Conservation (phyloP, 805 yeast species). For the Pichia gijzeniarum region DNA sequence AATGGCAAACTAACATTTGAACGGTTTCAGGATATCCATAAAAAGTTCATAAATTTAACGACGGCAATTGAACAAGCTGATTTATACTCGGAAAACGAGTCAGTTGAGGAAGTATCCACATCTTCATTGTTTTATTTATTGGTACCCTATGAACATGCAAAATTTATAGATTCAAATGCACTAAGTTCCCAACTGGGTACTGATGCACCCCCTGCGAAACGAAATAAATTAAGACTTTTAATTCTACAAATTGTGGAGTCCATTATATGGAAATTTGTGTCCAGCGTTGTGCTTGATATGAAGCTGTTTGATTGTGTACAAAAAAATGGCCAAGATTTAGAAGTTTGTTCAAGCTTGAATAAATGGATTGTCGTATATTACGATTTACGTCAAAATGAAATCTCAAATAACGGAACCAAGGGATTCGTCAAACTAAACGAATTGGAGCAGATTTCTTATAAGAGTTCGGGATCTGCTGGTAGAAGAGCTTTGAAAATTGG, state of each 20-base stretch:
- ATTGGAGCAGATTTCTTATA: slow-evolving; percentile 5
- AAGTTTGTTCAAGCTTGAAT: slow-evolving; percentile 4
- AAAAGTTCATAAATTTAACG: slow-evolving; percentile 6
- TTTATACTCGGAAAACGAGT: slow-evolving; percentile 13
- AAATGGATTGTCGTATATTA: slow-evolving; percentile 12
- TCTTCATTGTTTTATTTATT: slow-evolving; percentile 5
- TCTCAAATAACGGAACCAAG: slow-evolving; percentile 6
- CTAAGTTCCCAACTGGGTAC: slow-evolving; percentile 11
- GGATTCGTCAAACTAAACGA: slow-evolving; percentile 11
- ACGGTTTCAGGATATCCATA: slow-evolving; percentile 12
- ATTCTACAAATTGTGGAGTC: slow-evolving; percentile 12
- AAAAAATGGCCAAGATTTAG: not conserved
- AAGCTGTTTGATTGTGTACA: slow-evolving; percentile 2
- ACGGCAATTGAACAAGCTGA: slow-evolving; percentile 6
- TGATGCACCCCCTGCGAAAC: slow-evolving; percentile 1
- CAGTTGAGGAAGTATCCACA: slow-evolving; percentile 8
- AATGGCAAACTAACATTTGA: slow-evolving; percentile 1
- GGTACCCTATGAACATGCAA: slow-evolving; percentile 8
- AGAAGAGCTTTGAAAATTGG: slow-evolving; percentile 70
- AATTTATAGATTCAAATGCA: slow-evolving; percentile 14
- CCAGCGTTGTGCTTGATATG: slow-evolving; percentile 4
- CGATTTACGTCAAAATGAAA: slow-evolving; percentile 7
- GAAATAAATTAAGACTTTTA: slow-evolving; percentile 12
- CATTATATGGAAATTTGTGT: slow-evolving; percentile 8
- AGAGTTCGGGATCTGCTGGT: slow-evolving; percentile 32